Base-by-base conservation (phyloP, 108 stramenopile genomes). In the Skeletonema marinoi region DNA sequence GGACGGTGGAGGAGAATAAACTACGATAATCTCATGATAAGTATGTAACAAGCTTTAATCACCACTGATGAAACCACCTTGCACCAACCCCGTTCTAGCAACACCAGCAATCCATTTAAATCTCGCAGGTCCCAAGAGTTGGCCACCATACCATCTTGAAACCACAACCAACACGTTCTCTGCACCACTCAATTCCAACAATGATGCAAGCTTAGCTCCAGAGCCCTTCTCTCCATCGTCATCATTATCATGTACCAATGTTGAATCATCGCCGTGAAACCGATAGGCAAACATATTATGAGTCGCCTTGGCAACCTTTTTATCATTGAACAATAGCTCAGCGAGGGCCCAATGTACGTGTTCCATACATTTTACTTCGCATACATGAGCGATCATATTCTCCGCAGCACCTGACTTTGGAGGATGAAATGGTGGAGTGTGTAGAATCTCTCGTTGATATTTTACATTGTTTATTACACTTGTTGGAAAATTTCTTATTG, bases 151-250 rank as follows among this genome's bases (percentile, higher is more conserved):
- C 95, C 96, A 96, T 72, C 96, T 77, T 5, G 89, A 88, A 7
- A 98, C 98, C 2, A 98, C 90, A 9, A 98, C 98, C 31, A 94
- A 62, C 7, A 92, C 92, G 78, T 93, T 83, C n/a, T 87, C 69
- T 16, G 71, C 95, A 64, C 84, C 74, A 16, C 87, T 81, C 75
- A 97, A 69, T 60, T 92, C 90, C 31, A 98, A 71, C 46, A 98
- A 74, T 7, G 86, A 56, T 5, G 92, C 90, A 32, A 98, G 75
- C 60, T 90, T 89, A 36, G 74, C 69, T 2, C 96, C 98, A 1
- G 96, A 86, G 2, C 88, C 96, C 51, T 87, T 82, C 82, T 98
- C 98, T 9, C 98, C 98, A 73, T 98, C 96, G 67, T 97, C 96
- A 78, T 98, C 98, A 70, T 95, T 93, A 72, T 98, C 97, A 39